phyloP scores from a whole-genome alignment of 495 filamentous ascomycete species.

The Penicillium egyptiacum region DNA sequence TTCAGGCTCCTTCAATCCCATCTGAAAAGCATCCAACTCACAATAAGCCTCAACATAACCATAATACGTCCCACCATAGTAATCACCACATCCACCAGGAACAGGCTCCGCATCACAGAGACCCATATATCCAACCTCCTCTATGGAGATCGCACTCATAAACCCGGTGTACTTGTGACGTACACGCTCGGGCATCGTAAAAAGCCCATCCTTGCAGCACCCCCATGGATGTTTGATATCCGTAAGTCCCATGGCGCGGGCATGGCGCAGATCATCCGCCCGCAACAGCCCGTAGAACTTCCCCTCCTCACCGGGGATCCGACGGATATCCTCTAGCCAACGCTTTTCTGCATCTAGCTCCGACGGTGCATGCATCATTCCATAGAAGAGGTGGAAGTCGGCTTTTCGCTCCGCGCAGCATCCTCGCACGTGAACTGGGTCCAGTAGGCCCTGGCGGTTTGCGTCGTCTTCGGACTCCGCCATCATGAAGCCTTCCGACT shows the following conservation, averaged over 20 bases:
- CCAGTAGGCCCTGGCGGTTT: not conserved
- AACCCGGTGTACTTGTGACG: not conserved
- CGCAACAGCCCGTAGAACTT: conserved; percentile 3
- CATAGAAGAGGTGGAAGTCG: conserved; percentile 3
- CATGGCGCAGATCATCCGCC: not conserved
- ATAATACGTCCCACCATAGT: not conserved
- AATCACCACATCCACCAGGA: not conserved
- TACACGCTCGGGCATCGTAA: not conserved
- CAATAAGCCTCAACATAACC: not conserved
- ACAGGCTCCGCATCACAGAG: not conserved
- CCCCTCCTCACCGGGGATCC: not conserved
- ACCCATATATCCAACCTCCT: not conserved
- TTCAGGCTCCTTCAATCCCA: conserved; percentile 3
- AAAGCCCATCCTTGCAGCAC: not conserved
- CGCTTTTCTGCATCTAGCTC: not conserved
- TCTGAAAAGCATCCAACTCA: conserved; percentile 1
- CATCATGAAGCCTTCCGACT: conserved; percentile 1
- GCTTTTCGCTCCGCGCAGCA: not conserved
- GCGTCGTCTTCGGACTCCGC: not conserved
- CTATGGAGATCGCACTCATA: not conserved
- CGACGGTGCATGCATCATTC: not conserved
- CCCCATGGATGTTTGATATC: conserved; percentile 3
- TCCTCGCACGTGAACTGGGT: not conserved
- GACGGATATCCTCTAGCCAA: conserved; percentile 2
- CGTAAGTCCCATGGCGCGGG: not conserved